These are phyloP conservation scores for Aspergillus pseudoterreus DNA, from an alignment of 2,329 filamentous ascomycete genomes.

Conservation along the genomic window DNA sequence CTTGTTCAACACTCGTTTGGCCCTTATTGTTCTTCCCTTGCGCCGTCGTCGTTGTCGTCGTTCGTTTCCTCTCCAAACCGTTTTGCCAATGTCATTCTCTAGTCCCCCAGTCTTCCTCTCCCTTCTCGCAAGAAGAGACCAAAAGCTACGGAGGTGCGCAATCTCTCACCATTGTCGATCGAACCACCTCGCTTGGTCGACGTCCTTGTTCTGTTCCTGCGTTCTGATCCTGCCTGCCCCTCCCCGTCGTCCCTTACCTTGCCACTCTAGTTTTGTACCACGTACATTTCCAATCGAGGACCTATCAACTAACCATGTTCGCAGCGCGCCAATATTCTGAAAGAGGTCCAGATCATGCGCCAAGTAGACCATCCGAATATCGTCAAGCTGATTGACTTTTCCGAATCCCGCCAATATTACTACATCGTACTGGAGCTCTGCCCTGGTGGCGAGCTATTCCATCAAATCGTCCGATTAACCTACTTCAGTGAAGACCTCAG, in stretches of 20 bases:
- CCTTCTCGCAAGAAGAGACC: slow-evolving; percentile 93
- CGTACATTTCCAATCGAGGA: not conserved
- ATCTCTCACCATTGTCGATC: slow-evolving; percentile 13
- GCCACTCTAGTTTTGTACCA: not conserved
- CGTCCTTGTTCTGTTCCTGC: not conserved
- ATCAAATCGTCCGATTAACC: slow-evolving; percentile 95
- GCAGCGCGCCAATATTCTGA: slow-evolving; percentile 93
- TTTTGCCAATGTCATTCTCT: slow-evolving; percentile 52
- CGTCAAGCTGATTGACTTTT: slow-evolving; percentile 87
- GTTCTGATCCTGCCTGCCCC: slow-evolving; percentile 32
- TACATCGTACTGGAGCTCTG: slow-evolving; percentile 96
- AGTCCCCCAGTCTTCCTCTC: slow-evolving; percentile 91
- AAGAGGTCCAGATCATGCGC: slow-evolving; percentile 98
- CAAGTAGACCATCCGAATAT: slow-evolving; percentile 96
- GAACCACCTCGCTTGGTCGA: not conserved
- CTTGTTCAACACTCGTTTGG: slow-evolving; percentile 17
- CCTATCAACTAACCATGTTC: slow-evolving; percentile 25
- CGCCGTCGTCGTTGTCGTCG: slow-evolving; percentile 3
- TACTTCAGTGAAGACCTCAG: slow-evolving; percentile 98
- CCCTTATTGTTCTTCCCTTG: slow-evolving; percentile 13
- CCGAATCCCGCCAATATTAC: slow-evolving; percentile 91
- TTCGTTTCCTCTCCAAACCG: slow-evolving; percentile 21
- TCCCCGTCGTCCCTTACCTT: slow-evolving; percentile 21
- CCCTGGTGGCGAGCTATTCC: slow-evolving; percentile 93
- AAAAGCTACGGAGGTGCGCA: slow-evolving; percentile 94